These are phyloP conservation scores for Rhynchospora breviuscula DNA, from an alignment of 176 grass and related monocot genomes.

Conservation along the genomic window DNA sequence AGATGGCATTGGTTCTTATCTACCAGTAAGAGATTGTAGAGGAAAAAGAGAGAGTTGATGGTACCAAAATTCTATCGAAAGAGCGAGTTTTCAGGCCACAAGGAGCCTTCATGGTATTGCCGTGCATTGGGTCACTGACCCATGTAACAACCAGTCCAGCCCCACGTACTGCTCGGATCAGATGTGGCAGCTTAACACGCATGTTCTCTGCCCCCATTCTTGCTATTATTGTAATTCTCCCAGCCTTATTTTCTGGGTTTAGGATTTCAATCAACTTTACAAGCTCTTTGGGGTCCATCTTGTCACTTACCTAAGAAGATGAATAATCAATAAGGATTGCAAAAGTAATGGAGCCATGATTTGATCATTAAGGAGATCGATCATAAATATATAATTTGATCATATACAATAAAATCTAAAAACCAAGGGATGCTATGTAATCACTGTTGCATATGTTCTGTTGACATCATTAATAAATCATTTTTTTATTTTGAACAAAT, in stretches of 20 bases:
- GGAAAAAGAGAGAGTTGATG: conserved; percentile 1
- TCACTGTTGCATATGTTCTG: too few relatives aligned
- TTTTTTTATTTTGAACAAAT: too few relatives aligned
- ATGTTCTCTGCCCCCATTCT: conserved; percentile 98
- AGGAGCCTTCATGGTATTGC: conserved; percentile 92
- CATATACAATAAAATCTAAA: too few relatives aligned
- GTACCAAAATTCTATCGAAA: conserved; percentile 85
- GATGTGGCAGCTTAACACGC: conserved; percentile 81
- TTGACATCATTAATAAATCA: too few relatives aligned
- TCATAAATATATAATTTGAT: too few relatives aligned
- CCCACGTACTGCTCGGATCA: conserved; percentile 75
- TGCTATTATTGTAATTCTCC: conserved; percentile 73
- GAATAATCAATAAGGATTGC: neutral
- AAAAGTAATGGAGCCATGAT: too few relatives aligned
- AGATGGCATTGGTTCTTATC: neutral
- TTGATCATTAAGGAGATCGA: too few relatives aligned
- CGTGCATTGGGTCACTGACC: conserved; percentile 95
- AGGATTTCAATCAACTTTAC: conserved; percentile 86
- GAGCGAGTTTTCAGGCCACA: conserved; percentile 89
- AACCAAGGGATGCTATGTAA: too few relatives aligned
- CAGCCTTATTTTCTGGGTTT: conserved; percentile 74
- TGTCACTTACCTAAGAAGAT: conserved; percentile 44
- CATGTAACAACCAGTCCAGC: conserved; percentile 87
- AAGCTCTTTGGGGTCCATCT: conserved; percentile 86
- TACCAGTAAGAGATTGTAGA: neutral